These are phyloP conservation scores for Aspergillus diversus DNA, from an alignment of 495 filamentous ascomycete genomes.

Conservation along the genomic window DNA sequence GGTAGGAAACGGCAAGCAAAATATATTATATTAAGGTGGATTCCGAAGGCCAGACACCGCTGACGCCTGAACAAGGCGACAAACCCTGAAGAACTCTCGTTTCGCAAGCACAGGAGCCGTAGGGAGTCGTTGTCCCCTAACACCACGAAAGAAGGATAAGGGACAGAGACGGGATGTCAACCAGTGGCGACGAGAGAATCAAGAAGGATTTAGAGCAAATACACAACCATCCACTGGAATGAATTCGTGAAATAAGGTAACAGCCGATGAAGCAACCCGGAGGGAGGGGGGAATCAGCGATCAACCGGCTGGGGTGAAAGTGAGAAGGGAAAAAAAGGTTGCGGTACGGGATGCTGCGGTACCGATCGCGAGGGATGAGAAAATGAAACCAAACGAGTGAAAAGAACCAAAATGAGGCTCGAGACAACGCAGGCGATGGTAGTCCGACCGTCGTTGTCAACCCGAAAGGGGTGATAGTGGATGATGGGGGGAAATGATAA, in stretches of 20 bases:
- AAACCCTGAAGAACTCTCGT: constrained; percentile 21
- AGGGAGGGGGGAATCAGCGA: constrained; percentile 15
- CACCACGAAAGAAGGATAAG: constrained; percentile 12
- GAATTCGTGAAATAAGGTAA: no score
- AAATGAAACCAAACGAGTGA: constrained; percentile 25
- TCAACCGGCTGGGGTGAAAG: constrained; percentile 6
- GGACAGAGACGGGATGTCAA: background rate
- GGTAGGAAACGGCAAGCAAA: constrained; percentile 13
- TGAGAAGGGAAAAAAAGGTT: constrained; percentile 18
- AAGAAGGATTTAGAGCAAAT: no score
- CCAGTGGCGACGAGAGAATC: no score
- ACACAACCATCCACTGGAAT: no score
- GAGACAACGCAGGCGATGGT: constrained; percentile 8
- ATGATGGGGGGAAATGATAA: no score
- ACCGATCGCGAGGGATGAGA: constrained; percentile 13
- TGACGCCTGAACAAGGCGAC: constrained; percentile 24
- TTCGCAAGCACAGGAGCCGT: constrained; percentile 13
- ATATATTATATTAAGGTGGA: constrained; percentile 9
- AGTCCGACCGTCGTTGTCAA: constrained; percentile 5
- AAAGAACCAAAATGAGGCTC: constrained; percentile 22
- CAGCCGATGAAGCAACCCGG: background rate
- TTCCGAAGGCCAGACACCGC: constrained; percentile 1
- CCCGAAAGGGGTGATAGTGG: background rate
- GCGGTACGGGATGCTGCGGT: constrained; percentile 10
- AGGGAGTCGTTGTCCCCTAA: constrained; percentile 14